phyloP scores from a whole-genome alignment of 257 asterid genomes.

The Solanum microdontum region DNA sequence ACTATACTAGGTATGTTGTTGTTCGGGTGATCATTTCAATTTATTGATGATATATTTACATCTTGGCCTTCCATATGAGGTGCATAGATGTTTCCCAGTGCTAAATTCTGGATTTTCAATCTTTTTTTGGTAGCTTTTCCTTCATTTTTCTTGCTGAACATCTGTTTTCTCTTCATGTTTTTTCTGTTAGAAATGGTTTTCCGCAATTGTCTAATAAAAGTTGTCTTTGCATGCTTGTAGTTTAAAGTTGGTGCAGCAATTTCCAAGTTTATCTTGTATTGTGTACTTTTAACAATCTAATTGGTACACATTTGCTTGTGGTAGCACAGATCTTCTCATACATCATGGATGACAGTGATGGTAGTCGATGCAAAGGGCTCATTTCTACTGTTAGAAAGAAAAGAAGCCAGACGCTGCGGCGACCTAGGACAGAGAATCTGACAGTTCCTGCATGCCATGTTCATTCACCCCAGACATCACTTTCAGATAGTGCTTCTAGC shows the following conservation, averaged over 20 bases:
- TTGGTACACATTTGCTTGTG: not conserved
- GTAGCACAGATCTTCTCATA: not conserved
- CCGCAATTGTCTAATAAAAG: not conserved
- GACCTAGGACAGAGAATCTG: slow-evolving; percentile 55
- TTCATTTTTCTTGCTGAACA: not conserved
- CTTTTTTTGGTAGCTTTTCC: not conserved
- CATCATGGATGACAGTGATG: slow-evolving; percentile 51
- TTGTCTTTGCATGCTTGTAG: not conserved
- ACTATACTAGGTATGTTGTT: not conserved
- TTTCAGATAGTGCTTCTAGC: slow-evolving; percentile 56
- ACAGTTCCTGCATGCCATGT: slow-evolving; percentile 25
- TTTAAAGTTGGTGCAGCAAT: slow-evolving; percentile 2
- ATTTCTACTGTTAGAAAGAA: slow-evolving; percentile 38
- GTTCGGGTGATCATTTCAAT: not conserved
- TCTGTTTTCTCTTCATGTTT: not conserved
- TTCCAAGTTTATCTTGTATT: not conserved
- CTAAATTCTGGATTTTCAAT: not conserved
- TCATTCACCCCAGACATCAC: slow-evolving; percentile 36
- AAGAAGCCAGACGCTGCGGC: slow-evolving; percentile 65
- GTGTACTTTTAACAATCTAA: not conserved
- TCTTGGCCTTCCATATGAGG: not conserved
- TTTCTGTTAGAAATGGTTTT: not conserved
- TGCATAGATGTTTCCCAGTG: not conserved
- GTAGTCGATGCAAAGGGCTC: slow-evolving; percentile 29
- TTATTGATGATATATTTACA: not conserved